Percentiles rank a stretch among this genome's conserved stretches.
Conservation (phyloP, 176 grass and related monocot species). For the Raddia distichophylla region DNA sequence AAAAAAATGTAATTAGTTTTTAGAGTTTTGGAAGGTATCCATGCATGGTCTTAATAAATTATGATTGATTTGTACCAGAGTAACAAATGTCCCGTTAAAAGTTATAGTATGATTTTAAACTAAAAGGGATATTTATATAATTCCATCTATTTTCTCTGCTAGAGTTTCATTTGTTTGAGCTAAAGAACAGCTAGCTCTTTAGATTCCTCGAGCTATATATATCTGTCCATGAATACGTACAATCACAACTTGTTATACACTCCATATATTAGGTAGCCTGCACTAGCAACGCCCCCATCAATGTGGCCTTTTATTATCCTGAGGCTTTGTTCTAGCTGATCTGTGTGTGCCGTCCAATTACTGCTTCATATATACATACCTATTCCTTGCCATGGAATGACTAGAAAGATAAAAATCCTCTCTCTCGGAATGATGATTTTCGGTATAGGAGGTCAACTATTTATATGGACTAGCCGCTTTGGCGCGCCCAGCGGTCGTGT, state of each 20-base stretch:
- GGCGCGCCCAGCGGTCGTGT: no score
- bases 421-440: no score
- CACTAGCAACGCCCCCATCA: neutral
- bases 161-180: neutral
- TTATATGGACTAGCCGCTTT: no score
- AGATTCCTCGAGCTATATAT: neutral
- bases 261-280: conserved; percentile 23
- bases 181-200: neutral
- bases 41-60: no score
- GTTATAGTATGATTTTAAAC: no score
- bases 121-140: neutral
- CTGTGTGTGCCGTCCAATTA: neutral
- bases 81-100: no score
- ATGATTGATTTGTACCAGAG: no score
- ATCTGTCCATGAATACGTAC: neutral
- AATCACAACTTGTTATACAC: neutral
- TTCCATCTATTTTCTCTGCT: neutral
- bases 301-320: neutral
- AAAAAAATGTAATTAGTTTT: no score
- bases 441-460: no score
- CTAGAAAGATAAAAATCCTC: no score
- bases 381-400: no score
- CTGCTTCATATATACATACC: neutral
- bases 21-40: no score
- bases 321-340: neutral